phyloP scores from a whole-genome alignment of 2,329 filamentous ascomycete species.

The Fusarium sp. region DNA sequence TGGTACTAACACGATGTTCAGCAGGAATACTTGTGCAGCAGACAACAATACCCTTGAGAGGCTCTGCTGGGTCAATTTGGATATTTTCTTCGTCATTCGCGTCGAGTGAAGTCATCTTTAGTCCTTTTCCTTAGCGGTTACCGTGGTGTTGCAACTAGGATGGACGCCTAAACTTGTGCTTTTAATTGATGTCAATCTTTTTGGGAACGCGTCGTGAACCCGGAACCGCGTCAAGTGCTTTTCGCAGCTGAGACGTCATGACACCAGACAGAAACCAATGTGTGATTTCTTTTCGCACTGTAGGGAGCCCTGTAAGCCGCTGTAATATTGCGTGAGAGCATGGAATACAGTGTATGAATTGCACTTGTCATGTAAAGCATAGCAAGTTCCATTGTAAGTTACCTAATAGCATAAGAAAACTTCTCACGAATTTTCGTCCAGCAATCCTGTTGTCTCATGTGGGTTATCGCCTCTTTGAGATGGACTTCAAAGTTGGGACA shows the following conservation, averaged over 20 bases:
- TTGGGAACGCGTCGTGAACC: constrained; percentile 42
- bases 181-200: constrained; percentile 41
- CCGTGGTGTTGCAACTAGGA: constrained; percentile 32
- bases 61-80: constrained; percentile 69
- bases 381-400: background rate
- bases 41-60: constrained; percentile 79
- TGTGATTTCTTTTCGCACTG: constrained; percentile 14
- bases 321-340: background rate
- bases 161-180: constrained; percentile 29
- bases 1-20: constrained; percentile 77
- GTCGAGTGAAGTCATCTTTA: constrained; percentile 50
- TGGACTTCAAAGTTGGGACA: background rate
- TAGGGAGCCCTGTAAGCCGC: background rate
- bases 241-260: constrained; percentile 34
- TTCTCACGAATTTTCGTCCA: background rate
- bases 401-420: background rate
- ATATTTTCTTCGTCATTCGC: constrained; percentile 47
- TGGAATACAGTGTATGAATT: constrained; percentile 10
- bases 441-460: constrained; percentile 3
- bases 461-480: constrained; percentile 23
- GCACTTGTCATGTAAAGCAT: background rate
- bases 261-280: constrained; percentile 9
- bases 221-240: constrained; percentile 46
- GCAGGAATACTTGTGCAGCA: constrained; percentile 89
- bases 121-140: constrained; percentile 22